These are phyloP conservation scores for Backusella tuberculispora DNA, from an alignment of 192 early-diverging fungal species.

Conservation along the genomic window DNA sequence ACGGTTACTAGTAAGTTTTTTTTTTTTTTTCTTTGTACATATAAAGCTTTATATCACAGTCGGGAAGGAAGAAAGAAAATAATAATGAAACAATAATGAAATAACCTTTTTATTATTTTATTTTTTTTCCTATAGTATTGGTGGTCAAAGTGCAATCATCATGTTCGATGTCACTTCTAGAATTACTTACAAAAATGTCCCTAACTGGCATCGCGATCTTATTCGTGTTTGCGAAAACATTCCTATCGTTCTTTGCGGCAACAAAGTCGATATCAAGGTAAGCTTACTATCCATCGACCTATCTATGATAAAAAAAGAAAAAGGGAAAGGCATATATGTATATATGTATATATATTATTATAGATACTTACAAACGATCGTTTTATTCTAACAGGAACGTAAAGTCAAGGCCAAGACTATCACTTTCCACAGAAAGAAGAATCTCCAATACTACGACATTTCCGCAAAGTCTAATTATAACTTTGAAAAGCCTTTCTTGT, in stretches of 20 bases:
- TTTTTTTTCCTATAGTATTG: constrained; percentile 62
- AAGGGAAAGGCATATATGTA: not conserved
- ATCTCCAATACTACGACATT: constrained; percentile 99
- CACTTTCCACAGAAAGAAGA: constrained; percentile 99
- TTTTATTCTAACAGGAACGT: constrained; percentile 64
- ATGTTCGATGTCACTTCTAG: constrained; percentile 99
- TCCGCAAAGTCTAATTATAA: constrained; percentile 99
- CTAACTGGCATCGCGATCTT: constrained; percentile 99
- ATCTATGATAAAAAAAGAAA: not conserved
- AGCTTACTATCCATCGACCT: not conserved
- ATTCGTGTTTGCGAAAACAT: constrained; percentile 99
- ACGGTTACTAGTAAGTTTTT: constrained; percentile 91
- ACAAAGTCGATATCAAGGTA: constrained; percentile 99
- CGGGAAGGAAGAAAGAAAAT: not conserved
- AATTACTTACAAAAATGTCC: constrained; percentile 99
- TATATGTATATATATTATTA: not conserved
- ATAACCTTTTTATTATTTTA: too few relatives aligned
- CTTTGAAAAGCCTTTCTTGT: constrained; percentile 99
- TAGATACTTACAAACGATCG: too few relatives aligned
- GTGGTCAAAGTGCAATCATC: constrained; percentile 99
- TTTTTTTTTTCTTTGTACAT: too few relatives aligned
- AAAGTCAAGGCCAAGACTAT: constrained; percentile 99
- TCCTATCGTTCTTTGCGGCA: constrained; percentile 99
- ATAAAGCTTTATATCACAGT: too few relatives aligned
- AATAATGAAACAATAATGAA: not conserved